Base-by-base conservation (phyloP, 306 rosid genomes). In the Pueraria montana region DNA sequence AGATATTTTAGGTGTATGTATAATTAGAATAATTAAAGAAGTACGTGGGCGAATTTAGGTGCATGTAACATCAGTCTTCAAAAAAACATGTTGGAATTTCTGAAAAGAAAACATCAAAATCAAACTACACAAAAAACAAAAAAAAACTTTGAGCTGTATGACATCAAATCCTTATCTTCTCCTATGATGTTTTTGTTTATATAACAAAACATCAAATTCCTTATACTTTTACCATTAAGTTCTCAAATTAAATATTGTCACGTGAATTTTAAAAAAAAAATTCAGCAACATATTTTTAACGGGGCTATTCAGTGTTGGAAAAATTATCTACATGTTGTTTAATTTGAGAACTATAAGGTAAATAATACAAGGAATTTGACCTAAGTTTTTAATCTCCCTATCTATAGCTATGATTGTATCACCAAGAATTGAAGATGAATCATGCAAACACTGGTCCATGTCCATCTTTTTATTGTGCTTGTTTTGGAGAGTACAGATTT, bases 401-500 rank as follows among this genome's bases (percentile, higher is more conserved):
- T 20, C n/a, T 68, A 59, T 53, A 65, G 21, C 23, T 74, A n/a
- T 36, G 55, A 8, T 69, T 32, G 58, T 40, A 62, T 36, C 80
- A 43, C 7, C 52, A 70, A 67, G 26, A 74, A 62, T 58, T 71
- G 74, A 59, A 55, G 50, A 48, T 40, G 12, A 32, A 30, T 50
- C 50, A 13, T 52, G 6, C 84, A 24, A 61, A 18, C 14, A 20
- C 16, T n/a, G 32, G 24, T 23, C 27, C 16, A 21, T 48, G 48
- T 36, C 11, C 64, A 2, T 74, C 11, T 49, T 11, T 63, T 83
- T 43, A 55, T 64, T 13, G 23, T 14, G 68, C 79, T 77, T 53
- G 78, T 45, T 45, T 91, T 17, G 93, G 82, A 79, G 91, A 84
- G 82, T 91, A 92, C 7, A 90, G 77, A 61, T 80, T 71, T 5